Conservation (phyloP, 2,329 filamentous ascomycete species). For the Diplodia mutila region DNA sequence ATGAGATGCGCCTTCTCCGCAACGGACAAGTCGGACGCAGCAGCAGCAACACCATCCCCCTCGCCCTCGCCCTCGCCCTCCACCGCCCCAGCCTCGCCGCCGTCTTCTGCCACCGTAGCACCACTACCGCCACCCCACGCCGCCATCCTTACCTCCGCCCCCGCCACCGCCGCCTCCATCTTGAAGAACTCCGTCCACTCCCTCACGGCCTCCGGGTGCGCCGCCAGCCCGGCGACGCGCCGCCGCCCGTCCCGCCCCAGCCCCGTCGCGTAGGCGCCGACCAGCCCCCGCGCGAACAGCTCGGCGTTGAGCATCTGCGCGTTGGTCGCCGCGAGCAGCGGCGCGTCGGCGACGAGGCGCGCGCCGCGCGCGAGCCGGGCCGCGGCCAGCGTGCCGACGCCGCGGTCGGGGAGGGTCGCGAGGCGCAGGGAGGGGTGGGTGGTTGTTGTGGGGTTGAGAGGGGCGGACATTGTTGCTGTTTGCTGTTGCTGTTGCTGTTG, state of each 20-base stretch:
- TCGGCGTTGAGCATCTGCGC: neutral
- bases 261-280: neutral
- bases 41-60: neutral
- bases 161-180: neutral
- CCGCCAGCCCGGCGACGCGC: neutral
- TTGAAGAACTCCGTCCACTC: neutral
- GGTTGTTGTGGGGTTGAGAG: neutral
- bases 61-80: too few species aligned
- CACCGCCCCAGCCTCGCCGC: too few species aligned
- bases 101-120: neutral
- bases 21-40: neutral
- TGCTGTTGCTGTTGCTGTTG: neutral
- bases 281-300: neutral
- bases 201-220: neutral
- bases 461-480: neutral
- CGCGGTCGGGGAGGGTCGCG: slow-evolving; percentile 42
- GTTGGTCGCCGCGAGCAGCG: slow-evolving; percentile 36
- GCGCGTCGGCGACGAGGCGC: slow-evolving; percentile 45
- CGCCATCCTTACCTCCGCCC: neutral
- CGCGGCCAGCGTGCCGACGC: slow-evolving; percentile 48
- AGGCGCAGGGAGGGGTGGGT: slow-evolving; percentile 29
- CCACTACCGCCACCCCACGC: neutral
- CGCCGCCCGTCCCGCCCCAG: too few species aligned
- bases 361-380: slow-evolving; percentile 42
- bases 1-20: neutral